Base-by-base conservation (phyloP, 2,329 filamentous ascomycete genomes). In the Tolypocladium tundrense region DNA sequence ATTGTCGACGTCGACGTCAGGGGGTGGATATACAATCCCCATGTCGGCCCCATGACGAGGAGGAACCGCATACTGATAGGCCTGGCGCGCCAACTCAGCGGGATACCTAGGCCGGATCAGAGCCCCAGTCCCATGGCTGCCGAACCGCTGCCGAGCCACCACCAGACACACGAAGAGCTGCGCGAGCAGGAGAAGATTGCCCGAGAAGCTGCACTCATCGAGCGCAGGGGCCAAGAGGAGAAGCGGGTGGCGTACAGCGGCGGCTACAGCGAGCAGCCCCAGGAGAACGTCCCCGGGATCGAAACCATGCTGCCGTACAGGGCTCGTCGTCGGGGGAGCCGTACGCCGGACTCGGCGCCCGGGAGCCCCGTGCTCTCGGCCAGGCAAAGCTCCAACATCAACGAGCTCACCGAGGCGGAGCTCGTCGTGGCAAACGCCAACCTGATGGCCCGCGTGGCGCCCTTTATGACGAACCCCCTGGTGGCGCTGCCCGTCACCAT, bases 1-100 rank as follows among this genome's bases (percentile, higher is more conserved):
- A 78, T 97, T 4, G 89, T 97, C 1, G 93, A 97, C 68, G 90
- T 97, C 7, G 93, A 99, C 70, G 90, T 99, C 31, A 83, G 93
- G 64, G 94, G 94, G 16, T 99, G 95, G 94, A 83, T 97, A 55
- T 99, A 96, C 71, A 85, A 86, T 43, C 93, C 93, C 21, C 90
- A 93, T 66, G 82, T 81, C 63, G 91, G 91, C 0, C 91, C 90
- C 4, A 86, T 97, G 82, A 93, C 84, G 33, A 83, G 92, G 64
- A 91, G 91, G 67, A 95, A 97, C 67, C 83, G 94, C 42, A 78
- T 97, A 60, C 78, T 97, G 66, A 85, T 99, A 57, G 90, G 92
- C 0, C 78, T 97, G 31, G 93, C 93, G 16, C 82, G 92, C 56
- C 88, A 94, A 66, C 76, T 99, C 48, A 96, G 91, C 65, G 94